phyloP scores from a whole-genome alignment of 2,329 filamentous ascomycete species.

The Phyllosticta capitalensis region DNA sequence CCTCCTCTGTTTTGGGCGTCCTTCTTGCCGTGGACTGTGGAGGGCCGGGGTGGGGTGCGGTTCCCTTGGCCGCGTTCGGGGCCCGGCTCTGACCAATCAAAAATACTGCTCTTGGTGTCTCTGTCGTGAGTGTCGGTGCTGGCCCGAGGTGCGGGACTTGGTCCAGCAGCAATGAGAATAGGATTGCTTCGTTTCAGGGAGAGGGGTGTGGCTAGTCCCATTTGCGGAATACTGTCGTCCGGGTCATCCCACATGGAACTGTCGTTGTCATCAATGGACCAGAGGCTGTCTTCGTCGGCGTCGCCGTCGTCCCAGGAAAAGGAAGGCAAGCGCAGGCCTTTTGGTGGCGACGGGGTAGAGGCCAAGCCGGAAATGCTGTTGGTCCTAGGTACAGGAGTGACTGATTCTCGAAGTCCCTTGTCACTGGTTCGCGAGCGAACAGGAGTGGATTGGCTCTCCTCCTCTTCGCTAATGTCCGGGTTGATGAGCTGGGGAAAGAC shows the following conservation, averaged over 20 bases:
- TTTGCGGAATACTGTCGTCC: conserved; percentile 23
- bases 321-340: conserved; percentile 30
- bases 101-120: conserved; percentile 54
- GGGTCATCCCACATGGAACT: conserved; percentile 31
- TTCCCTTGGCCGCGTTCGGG: conserved; percentile 53
- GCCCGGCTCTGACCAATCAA: conserved; percentile 65
- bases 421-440: conserved; percentile 33
- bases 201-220: conserved; percentile 22
- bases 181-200: conserved; percentile 25
- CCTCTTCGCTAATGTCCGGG: conserved; percentile 41
- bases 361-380: conserved; percentile 28
- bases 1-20: conserved; percentile 61
- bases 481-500: conserved; percentile 31
- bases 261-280: conserved; percentile 31
- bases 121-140: conserved; percentile 27
- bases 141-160: conserved; percentile 19
- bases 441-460: conserved; percentile 41
- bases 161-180: conserved; percentile 20
- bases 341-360: conserved; percentile 35
- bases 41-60: conserved; percentile 54
- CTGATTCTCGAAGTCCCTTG: conserved; percentile 26
- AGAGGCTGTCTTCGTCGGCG: conserved; percentile 31
- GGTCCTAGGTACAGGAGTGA: conserved; percentile 19
- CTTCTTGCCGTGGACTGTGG: conserved; percentile 69
- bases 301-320: conserved; percentile 32